These are phyloP conservation scores for Vitis riparia DNA, from an alignment of 164 flowering plant species.

Conservation along the genomic window DNA sequence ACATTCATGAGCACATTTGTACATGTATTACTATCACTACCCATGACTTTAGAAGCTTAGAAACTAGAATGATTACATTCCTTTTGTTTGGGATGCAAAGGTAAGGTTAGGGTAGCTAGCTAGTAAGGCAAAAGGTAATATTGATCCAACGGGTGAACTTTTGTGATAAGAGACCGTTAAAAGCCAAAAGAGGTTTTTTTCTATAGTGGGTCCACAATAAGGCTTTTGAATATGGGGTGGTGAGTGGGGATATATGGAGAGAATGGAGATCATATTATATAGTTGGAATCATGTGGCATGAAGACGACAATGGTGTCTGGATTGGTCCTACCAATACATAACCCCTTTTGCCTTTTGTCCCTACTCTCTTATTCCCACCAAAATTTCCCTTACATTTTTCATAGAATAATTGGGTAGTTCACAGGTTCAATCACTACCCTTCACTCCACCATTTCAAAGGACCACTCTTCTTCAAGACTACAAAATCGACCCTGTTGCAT, in stretches of 20 bases:
- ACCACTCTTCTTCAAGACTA: too few species aligned
- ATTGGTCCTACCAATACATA: slow-evolving; percentile 6
- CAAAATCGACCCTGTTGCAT: too few species aligned
- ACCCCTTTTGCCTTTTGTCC: not conserved
- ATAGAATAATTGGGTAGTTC: too few species aligned
- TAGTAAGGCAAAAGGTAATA: slow-evolving; percentile 9
- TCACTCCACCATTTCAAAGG: too few species aligned
- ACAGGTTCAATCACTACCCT: too few species aligned
- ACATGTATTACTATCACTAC: too few species aligned
- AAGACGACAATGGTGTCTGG: slow-evolving; percentile 1
- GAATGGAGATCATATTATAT: slow-evolving; percentile 9
- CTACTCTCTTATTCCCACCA: slow-evolving; percentile 14
- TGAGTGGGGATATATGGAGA: slow-evolving; percentile 19
- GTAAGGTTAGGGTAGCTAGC: not conserved
- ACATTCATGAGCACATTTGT: too few species aligned
- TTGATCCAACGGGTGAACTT: slow-evolving; percentile 2
- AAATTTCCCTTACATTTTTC: not conserved
- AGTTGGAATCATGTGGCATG: slow-evolving; percentile 15
- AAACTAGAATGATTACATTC: not conserved
- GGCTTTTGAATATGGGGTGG: slow-evolving; percentile 10
- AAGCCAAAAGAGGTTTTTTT: slow-evolving; percentile 5
- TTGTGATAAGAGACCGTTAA: not conserved
- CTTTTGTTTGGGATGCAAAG: slow-evolving; percentile 11
- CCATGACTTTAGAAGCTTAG: not conserved
- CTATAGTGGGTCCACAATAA: slow-evolving; percentile 1